phyloP scores from a whole-genome alignment of 108 stramenopile species.

The Conticribra weissflogii region DNA sequence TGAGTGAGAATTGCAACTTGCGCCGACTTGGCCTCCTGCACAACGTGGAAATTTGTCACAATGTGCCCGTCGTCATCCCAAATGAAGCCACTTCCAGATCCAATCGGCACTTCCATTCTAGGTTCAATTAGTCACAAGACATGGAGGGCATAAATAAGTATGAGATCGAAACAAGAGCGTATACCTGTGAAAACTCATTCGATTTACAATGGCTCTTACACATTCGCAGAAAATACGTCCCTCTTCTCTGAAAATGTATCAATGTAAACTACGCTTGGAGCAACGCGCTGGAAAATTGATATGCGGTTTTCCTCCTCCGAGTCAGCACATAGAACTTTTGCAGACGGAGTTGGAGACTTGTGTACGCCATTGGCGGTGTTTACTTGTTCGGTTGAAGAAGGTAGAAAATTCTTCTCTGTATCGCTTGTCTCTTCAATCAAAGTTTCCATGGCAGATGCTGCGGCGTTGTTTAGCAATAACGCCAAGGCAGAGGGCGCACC shows the following conservation, averaged over 20 bases:
- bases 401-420: not conserved
- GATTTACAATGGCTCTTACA: constrained; percentile 20
- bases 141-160: not conserved
- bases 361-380: not conserved
- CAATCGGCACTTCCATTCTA: constrained; percentile 62
- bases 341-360: not conserved
- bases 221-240: constrained; percentile 75
- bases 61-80: constrained; percentile 89
- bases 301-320: constrained; percentile 64
- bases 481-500: too few relatives aligned
- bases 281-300: constrained; percentile 70
- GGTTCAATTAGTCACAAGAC: not conserved
- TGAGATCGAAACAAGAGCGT: not conserved
- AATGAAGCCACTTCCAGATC: constrained; percentile 88
- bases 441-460: too few relatives aligned
- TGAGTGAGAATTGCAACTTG: constrained; percentile 64
- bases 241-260: constrained; percentile 76
- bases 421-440: too few relatives aligned
- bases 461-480: too few relatives aligned
- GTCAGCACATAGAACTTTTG: constrained; percentile 7
- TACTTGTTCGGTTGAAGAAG: not conserved
- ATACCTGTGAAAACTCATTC: not conserved
- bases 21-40: constrained; percentile 77
- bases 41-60: constrained; percentile 82
- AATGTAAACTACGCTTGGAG: constrained; percentile 80